Percentiles rank a stretch among this genome's conserved stretches.
Conservation (phyloP, 129 eudicot species). For the Flaveria linearis region DNA sequence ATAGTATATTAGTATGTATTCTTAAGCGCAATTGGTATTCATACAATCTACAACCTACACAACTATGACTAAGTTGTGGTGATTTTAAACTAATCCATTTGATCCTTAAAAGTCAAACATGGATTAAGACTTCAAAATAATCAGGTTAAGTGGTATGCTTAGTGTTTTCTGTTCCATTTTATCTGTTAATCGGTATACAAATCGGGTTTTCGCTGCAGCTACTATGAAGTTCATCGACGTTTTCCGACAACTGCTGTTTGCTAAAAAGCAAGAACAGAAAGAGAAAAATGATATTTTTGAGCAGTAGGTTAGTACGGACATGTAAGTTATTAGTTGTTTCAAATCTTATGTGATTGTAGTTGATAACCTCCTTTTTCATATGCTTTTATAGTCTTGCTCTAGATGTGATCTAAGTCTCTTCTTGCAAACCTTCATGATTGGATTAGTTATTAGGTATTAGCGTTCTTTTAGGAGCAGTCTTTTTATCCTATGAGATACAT, state of each 20-base stretch:
- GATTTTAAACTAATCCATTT: slow-evolving; percentile 12
- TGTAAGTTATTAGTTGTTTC: not conserved
- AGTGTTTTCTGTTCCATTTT: not conserved
- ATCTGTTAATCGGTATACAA: not conserved
- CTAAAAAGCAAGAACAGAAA: slow-evolving; percentile 17
- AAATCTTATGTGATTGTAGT: not conserved
- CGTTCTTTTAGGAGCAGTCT: too few relatives aligned
- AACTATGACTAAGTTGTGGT: not conserved
- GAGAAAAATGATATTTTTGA: slow-evolving; percentile 17
- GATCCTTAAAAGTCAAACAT: not conserved
- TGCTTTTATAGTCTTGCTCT: slow-evolving; percentile 2
- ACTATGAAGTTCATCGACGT: slow-evolving; percentile 13
- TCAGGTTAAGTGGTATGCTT: not conserved
- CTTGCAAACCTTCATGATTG: not conserved
- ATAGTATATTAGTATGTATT: not conserved
- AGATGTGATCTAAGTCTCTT: not conserved
- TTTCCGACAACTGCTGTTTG: slow-evolving; percentile 7
- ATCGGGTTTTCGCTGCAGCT: slow-evolving; percentile 16
- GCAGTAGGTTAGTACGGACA: slow-evolving; percentile 5
- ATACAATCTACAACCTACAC: not conserved
- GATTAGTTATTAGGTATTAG: not conserved
- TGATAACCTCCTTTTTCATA: not conserved
- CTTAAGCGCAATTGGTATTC: not conserved
- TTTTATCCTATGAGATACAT: too few relatives aligned
- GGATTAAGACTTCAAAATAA: not conserved